Evolutionary conservation across 768 basidiomycete species (phyloP).

Genomic region (Gymnopilus junonius): DNA sequence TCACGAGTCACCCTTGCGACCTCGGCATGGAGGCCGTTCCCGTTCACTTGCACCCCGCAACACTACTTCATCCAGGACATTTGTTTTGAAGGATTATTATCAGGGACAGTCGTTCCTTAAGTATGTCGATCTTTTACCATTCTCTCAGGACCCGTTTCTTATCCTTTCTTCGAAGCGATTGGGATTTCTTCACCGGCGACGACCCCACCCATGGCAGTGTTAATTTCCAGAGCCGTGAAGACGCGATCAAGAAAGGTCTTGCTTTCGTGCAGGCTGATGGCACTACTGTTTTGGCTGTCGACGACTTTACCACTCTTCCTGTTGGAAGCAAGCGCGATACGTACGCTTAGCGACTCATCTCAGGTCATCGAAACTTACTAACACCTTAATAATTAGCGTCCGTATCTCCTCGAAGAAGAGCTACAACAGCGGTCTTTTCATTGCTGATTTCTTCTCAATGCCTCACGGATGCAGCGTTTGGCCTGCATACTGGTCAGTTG

Average conservation of each 20-base stretch:
- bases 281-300: constrained; percentile 65
- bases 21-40: constrained; percentile 26
- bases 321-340: constrained; percentile 59
- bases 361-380: constrained; percentile 7
- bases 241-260: constrained; percentile 57
- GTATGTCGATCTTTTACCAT: constrained; percentile 38
- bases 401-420: constrained; percentile 68
- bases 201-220: constrained; percentile 80
- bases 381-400: constrained; percentile 50
- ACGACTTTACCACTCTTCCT: constrained; percentile 52
- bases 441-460: constrained; percentile 73
- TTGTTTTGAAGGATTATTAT: constrained; percentile 38
- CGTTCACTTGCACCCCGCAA: constrained; percentile 24
- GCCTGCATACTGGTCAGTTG: constrained; percentile 59
- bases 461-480: constrained; percentile 73
- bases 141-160: not conserved
- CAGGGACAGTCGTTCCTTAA: constrained; percentile 61
- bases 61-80: constrained; percentile 25
- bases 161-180: constrained; percentile 45
- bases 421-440: constrained; percentile 72
- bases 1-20: constrained; percentile 17
- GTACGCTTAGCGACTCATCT: constrained; percentile 33
- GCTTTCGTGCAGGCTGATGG: constrained; percentile 65
- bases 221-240: constrained; percentile 51
- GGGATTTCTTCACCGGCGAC: constrained; percentile 63